These are phyloP conservation scores for Beauveria pseudobassiana DNA, from an alignment of 2,329 filamentous ascomycete genomes.

Conservation along the genomic window DNA sequence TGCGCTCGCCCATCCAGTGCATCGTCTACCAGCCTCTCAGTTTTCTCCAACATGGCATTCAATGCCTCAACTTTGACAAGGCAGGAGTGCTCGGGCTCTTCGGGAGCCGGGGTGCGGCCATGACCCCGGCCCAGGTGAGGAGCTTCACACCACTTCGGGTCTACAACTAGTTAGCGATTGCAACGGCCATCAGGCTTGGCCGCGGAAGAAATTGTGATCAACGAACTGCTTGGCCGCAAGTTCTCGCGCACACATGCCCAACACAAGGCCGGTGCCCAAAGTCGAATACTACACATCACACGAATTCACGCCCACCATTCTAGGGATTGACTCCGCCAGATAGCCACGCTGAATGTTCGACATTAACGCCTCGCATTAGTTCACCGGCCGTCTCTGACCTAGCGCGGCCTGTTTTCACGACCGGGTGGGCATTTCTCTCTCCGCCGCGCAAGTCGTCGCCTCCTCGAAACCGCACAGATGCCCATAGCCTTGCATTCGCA, in stretches of 20 bases:
- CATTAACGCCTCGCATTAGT: constrained; percentile 11
- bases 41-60: background rate
- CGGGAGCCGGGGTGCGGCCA: background rate
- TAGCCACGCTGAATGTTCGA: constrained; percentile 11
- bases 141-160: background rate
- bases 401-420: constrained; percentile 9
- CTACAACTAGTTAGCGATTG: background rate
- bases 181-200: constrained; percentile 5
- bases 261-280: background rate
- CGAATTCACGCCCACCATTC: background rate
- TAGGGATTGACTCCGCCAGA: background rate
- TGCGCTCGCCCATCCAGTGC: background rate
- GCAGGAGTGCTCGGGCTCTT: background rate
- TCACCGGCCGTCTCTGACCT: background rate
- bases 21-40: background rate
- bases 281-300: constrained; percentile 1
- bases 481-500: background rate
- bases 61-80: background rate
- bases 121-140: background rate
- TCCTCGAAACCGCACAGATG: background rate
- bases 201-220: constrained; percentile 6
- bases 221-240: background rate
- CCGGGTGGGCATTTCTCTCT: constrained; percentile 3
- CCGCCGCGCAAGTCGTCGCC: background rate
- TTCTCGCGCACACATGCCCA: background rate